Evolutionary conservation across 257 asterid species (phyloP), one percentile per base, ranked within the genome.

Genomic region (Henckelia pumila): DNA sequence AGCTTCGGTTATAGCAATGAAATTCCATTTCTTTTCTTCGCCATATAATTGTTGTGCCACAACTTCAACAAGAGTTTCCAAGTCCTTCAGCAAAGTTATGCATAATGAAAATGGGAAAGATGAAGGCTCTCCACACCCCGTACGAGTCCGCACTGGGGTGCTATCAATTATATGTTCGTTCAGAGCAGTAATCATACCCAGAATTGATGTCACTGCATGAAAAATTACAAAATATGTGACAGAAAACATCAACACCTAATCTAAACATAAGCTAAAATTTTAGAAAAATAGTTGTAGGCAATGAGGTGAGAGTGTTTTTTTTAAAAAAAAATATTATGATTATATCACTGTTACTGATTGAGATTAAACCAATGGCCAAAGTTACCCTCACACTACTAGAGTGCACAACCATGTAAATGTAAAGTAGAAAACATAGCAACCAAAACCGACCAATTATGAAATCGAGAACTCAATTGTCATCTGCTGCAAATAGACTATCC

Each of bases 31-130:
- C 72, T 75, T 88, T 16, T 85, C 96, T 69, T 87, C 96, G 5
- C 99, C 99, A 62, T 73, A 85, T 28, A 76, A 78, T 63, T 88
- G 96, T 62, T 85, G 91, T 11, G 97, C 99, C 29, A 75, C 91
- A 78, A 94, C 99, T 83, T 94, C 97, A 70, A 94, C 86, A 61
- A 94, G 83, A 60, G 97, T 91, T 79, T 94, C 99, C 86, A 94
- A 78, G 83, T 91, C 99, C 78, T 92, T 94, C 14, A 91, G 89
- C 84, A 94, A 60, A 37, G 99, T 91, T 68, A 91, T 83, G 87
- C 85, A 88, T 58, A 94, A 77, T n/a, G 97, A 82, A 63, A 78
- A 83, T 40, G 93, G 95, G 79, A 84, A 84, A 57, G 91, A 78
- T 40, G 91, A 80, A 80, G 89, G 75, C 74, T 84, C 92, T 19